A percentile compares a stretch with the other conserved stretches of the same genome.
These are phyloP conservation scores for Excoecaria cochinchinensis DNA, from an alignment of 345 rosid genomes.

Conservation along the genomic window DNA sequence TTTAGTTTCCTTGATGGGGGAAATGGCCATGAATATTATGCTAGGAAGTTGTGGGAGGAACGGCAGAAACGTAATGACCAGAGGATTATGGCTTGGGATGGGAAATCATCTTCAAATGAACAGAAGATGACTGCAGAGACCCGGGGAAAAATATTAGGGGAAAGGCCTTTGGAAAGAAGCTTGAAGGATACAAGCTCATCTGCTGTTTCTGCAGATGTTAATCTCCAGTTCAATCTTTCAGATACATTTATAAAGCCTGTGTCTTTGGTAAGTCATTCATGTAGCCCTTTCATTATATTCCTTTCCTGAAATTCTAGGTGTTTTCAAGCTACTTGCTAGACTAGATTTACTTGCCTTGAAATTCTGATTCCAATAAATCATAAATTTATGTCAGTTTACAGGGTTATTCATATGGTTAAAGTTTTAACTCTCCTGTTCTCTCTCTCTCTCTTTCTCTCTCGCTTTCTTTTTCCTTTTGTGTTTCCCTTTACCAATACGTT, in stretches of 20 bases:
- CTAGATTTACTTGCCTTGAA: background rate
- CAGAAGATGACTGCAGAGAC: slow-evolving; percentile 80
- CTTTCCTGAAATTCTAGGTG: background rate
- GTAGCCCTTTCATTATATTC: slow-evolving; percentile 10
- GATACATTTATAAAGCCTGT: slow-evolving; percentile 82
- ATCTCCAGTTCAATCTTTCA: slow-evolving; percentile 63
- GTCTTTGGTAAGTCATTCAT: slow-evolving; percentile 56
- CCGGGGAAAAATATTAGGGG: slow-evolving; percentile 86
- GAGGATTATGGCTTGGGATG: slow-evolving; percentile 50
- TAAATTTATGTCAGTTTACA: background rate
- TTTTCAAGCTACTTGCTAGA: background rate
- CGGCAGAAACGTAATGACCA: slow-evolving; percentile 59
- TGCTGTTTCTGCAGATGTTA: slow-evolving; percentile 50
- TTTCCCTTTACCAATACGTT: slow-evolving; percentile 5
- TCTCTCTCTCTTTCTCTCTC: background rate
- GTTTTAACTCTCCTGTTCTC: background rate
- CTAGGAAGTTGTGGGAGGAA: slow-evolving; percentile 87
- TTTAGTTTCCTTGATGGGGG: slow-evolving; percentile 92
- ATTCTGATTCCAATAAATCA: background rate
- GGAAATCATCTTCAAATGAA: slow-evolving; percentile 43
- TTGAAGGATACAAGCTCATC: slow-evolving; percentile 42
- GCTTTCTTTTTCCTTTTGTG: background rate
- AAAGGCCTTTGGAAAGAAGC: slow-evolving; percentile 81
- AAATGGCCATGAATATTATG: slow-evolving; percentile 75
- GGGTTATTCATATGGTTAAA: background rate